Percentiles rank a stretch among this genome's conserved stretches.
These are phyloP conservation scores for Alternaria metachromatica DNA, from an alignment of 2,329 filamentous ascomycete genomes.

Conservation along the genomic window DNA sequence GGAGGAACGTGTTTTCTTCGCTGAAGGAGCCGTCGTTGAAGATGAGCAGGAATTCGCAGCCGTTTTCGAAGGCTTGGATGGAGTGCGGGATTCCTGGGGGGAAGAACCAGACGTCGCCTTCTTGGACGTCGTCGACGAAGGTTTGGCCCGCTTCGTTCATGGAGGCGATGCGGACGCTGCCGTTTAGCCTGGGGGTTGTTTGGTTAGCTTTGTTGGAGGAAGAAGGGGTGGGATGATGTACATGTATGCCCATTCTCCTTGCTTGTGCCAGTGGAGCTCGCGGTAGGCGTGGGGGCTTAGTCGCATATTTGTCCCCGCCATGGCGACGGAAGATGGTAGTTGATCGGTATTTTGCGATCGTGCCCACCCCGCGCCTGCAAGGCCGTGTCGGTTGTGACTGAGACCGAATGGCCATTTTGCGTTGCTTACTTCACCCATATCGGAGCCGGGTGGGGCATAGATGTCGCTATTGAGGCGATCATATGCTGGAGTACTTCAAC, in stretches of 20 bases:
- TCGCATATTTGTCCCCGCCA: slow-evolving; percentile 55
- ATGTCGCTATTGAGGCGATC: slow-evolving; percentile 51
- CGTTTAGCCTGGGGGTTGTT: slow-evolving; percentile 47
- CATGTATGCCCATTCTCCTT: slow-evolving; percentile 61
- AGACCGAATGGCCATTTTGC: slow-evolving; percentile 54
- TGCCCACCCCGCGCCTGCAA: slow-evolving; percentile 50
- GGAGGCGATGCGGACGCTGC: slow-evolving; percentile 58
- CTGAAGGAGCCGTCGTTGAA: slow-evolving; percentile 66
- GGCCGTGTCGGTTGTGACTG: slow-evolving; percentile 50
- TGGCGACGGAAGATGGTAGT: slow-evolving; percentile 49
- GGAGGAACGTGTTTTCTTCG: slow-evolving; percentile 66
- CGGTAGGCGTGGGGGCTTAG: slow-evolving; percentile 60
- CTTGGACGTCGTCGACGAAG: slow-evolving; percentile 52
- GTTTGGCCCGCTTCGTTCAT: slow-evolving; percentile 60
- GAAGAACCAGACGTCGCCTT: slow-evolving; percentile 48
- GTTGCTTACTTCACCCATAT: slow-evolving; percentile 48
- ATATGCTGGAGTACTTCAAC: slow-evolving; percentile 21
- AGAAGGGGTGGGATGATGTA: too few relatives aligned
- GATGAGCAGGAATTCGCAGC: slow-evolving; percentile 56
- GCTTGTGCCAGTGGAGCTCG: slow-evolving; percentile 69
- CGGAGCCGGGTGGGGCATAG: slow-evolving; percentile 49
- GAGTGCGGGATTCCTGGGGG: slow-evolving; percentile 50
- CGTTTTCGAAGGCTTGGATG: slow-evolving; percentile 62
- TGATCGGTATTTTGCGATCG: slow-evolving; percentile 50
- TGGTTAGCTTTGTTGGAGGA: background rate